A percentile compares a stretch with the other conserved stretches of the same genome.
Conservation (phyloP, 768 basidiomycete genomes). For the Tylopilus rubrobrunneus region DNA sequence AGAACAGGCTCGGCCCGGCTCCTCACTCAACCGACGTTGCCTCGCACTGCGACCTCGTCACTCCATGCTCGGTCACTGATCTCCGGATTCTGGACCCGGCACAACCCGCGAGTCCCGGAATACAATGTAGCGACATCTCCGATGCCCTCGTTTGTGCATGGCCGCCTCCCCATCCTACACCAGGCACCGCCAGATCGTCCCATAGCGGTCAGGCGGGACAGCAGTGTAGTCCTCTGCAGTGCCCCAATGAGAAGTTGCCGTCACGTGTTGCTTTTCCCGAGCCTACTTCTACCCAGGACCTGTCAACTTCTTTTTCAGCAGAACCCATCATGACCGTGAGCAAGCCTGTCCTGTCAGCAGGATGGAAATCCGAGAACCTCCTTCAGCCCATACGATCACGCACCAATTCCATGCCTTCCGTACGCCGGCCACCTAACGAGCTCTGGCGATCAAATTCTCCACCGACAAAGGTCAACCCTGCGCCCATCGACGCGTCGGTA, state of each 20-base stretch:
- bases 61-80: constrained; percentile 13
- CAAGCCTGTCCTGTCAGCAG: constrained; percentile 1
- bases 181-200: background rate
- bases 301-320: constrained; percentile 1
- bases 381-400: constrained; percentile 17
- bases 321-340: constrained; percentile 1
- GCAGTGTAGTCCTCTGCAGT: constrained; percentile 4
- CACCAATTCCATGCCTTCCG: constrained; percentile 10
- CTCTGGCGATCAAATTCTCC: constrained; percentile 20
- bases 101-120: constrained; percentile 11
- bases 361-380: constrained; percentile 20
- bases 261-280: constrained; percentile 8
- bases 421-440: constrained; percentile 16
- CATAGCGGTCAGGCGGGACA: constrained; percentile 2
- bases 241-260: constrained; percentile 2
- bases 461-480: constrained; percentile 1
- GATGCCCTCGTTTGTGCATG: constrained; percentile 18
- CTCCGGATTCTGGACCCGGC: constrained; percentile 3
- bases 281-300: constrained; percentile 12
- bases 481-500: background rate
- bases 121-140: constrained; percentile 5
- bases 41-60: constrained; percentile 9
- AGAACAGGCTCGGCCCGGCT: constrained; percentile 13
- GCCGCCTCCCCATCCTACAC: constrained; percentile 17
- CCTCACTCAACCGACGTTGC: constrained; percentile 4